Evolutionary conservation across 768 basidiomycete species (phyloP).

Genomic region (Amanita pallidorosea): DNA sequence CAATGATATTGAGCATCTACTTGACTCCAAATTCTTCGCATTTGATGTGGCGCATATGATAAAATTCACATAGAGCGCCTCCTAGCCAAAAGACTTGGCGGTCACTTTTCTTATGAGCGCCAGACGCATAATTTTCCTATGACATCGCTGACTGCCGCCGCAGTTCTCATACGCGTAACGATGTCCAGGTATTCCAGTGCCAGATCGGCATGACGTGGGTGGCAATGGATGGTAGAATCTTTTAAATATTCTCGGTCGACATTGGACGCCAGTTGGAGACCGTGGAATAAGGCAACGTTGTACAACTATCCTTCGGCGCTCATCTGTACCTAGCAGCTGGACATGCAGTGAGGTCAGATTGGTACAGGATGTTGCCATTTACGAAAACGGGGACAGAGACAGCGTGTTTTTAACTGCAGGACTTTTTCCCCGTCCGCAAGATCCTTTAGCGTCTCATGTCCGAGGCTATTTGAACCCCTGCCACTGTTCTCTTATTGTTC

Average conservation of each 20-base stretch:
- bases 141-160: constrained; percentile 62
- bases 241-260: constrained; percentile 12
- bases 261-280: constrained; percentile 10
- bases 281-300: constrained; percentile 73
- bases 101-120: constrained; percentile 48
- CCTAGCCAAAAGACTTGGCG: no score
- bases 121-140: constrained; percentile 82
- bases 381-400: constrained; percentile 92
- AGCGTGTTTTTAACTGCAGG: constrained; percentile 78
- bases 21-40: no score
- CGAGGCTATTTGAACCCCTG: no score
- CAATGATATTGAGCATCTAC: no score
- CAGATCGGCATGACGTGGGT: constrained; percentile 52
- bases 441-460: constrained; percentile 33
- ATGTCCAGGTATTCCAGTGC: constrained; percentile 84
- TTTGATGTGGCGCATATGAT: no score
- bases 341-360: constrained; percentile 73
- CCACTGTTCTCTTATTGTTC: constrained; percentile 77
- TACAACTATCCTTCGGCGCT: constrained; percentile 91
- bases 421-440: constrained; percentile 88
- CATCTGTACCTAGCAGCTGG: constrained; percentile 80
- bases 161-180: constrained; percentile 58
- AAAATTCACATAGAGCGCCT: no score
- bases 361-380: constrained; percentile 90
- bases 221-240: constrained; percentile 25